A percentile compares a stretch with the other conserved stretches of the same genome.
These are phyloP conservation scores for Vaccinium macrocarpon DNA, from an alignment of 148 eudicot species.

Conservation along the genomic window DNA sequence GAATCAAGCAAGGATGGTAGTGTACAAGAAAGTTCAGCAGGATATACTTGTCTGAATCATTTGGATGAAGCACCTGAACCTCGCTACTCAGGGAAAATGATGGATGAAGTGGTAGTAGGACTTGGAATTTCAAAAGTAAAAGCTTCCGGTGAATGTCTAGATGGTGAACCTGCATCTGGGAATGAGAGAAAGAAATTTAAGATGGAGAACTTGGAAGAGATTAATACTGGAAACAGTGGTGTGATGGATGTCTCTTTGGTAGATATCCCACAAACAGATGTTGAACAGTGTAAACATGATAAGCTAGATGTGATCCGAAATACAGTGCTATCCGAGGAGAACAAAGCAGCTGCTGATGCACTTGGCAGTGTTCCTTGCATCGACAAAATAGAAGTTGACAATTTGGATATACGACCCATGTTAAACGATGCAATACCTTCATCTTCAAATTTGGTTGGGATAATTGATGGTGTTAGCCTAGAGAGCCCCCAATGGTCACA, in stretches of 20 bases:
- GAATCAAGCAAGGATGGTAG: background rate
- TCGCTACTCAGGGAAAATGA: constrained; percentile 9
- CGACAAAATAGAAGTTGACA: constrained; percentile 16
- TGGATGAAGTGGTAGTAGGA: constrained; percentile 11
- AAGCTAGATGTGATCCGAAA: constrained; percentile 12
- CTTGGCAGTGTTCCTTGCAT: background rate
- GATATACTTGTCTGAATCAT: background rate
- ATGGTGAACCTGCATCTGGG: constrained; percentile 7
- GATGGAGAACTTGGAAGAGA: background rate
- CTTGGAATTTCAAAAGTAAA: background rate
- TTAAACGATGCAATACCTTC: background rate
- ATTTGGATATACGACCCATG: constrained; percentile 13
- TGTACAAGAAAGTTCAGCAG: background rate
- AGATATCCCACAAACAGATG: constrained; percentile 11
- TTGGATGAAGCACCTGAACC: constrained; percentile 9
- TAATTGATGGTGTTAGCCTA: constrained; percentile 16
- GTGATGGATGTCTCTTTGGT: constrained; percentile 14
- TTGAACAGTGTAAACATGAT: constrained; percentile 5
- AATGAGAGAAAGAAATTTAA: background rate
- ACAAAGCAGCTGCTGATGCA: constrained; percentile 11
- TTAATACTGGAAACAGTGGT: background rate
- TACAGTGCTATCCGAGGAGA: background rate
- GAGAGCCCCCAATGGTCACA: background rate
- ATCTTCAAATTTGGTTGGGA: constrained; percentile 12
- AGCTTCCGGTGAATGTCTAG: constrained; percentile 3